Evolutionary conservation across 202 grass and related monocot genomes (phyloP).

Genomic region (Hordeum pubiflorum): DNA sequence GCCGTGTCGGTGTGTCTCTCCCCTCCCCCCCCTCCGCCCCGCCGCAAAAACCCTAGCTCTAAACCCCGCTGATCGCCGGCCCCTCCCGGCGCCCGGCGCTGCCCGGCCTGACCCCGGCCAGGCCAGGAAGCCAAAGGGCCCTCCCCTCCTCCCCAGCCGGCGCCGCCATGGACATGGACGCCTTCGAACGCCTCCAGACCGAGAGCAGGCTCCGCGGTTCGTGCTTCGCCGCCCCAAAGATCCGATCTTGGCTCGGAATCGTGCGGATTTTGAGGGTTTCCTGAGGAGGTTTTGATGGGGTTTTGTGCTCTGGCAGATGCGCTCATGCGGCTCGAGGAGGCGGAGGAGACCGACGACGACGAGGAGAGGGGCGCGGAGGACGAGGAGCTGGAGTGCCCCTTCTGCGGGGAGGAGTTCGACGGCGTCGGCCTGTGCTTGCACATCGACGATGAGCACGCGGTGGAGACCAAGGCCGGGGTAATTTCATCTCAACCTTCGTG

Average conservation of each 20-base stretch:
- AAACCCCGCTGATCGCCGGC: background rate
- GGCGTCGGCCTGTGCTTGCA: slow-evolving; percentile 60
- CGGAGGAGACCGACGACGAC: slow-evolving; percentile 58
- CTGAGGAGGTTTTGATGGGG: background rate
- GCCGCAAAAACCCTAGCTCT: slow-evolving; percentile 40
- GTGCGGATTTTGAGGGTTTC: background rate
- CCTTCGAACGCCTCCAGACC: slow-evolving; percentile 41
- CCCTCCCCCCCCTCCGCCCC: background rate
- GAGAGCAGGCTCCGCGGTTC: slow-evolving; percentile 32
- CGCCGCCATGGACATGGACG: slow-evolving; percentile 44
- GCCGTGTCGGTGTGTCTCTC: slow-evolving; percentile 15
- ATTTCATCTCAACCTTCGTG: background rate
- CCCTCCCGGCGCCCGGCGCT: background rate
- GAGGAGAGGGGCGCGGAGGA: slow-evolving; percentile 22
- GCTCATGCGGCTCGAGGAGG: slow-evolving; percentile 55
- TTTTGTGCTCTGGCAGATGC: slow-evolving; percentile 39
- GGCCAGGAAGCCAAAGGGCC: background rate
- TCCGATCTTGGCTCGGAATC: background rate
- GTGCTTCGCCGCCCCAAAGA: slow-evolving; percentile 30
- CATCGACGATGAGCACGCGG: slow-evolving; percentile 66
- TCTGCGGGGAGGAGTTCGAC: slow-evolving; percentile 82
- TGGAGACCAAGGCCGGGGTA: slow-evolving; percentile 61
- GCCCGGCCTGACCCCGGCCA: background rate
- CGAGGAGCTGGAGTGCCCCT: slow-evolving; percentile 65
- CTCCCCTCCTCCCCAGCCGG: background rate